These are phyloP conservation scores for Alternaria triticina DNA, from an alignment of 2,329 filamentous ascomycete species.

Conservation along the genomic window DNA sequence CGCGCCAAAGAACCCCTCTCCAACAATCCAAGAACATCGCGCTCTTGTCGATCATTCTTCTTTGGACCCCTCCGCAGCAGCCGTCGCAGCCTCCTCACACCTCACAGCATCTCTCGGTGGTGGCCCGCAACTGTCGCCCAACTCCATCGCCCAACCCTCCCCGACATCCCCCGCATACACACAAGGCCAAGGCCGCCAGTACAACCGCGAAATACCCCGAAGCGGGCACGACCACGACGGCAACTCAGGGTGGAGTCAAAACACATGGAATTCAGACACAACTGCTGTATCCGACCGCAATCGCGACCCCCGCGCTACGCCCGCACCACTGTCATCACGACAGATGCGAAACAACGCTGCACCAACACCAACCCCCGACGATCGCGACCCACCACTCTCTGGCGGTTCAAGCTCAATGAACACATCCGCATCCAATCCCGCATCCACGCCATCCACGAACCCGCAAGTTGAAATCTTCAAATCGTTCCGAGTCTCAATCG, in stretches of 20 bases:
- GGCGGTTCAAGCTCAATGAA: slow-evolving; percentile 40
- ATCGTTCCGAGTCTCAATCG: slow-evolving; percentile 96
- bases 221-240: slow-evolving; percentile 42
- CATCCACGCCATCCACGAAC: slow-evolving; percentile 46
- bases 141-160: slow-evolving; percentile 53
- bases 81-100: slow-evolving; percentile 58
- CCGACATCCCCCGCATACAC: slow-evolving; percentile 59
- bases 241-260: slow-evolving; percentile 37
- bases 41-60: slow-evolving; percentile 50
- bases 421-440: slow-evolving; percentile 26
- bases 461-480: slow-evolving; percentile 93
- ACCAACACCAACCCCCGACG: slow-evolving; percentile 38
- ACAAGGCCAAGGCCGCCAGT: slow-evolving; percentile 38
- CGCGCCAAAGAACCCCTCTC: slow-evolving; percentile 58
- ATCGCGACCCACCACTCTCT: slow-evolving; percentile 46
- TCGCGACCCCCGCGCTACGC: slow-evolving; percentile 42
- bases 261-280: slow-evolving; percentile 39
- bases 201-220: slow-evolving; percentile 41
- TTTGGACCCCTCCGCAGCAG: slow-evolving; percentile 59
- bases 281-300: slow-evolving; percentile 36
- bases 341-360: slow-evolving; percentile 38
- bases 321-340: slow-evolving; percentile 38
- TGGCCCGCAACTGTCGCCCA: slow-evolving; percentile 50
- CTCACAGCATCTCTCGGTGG: slow-evolving; percentile 56
- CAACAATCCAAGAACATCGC: slow-evolving; percentile 55